Base-by-base conservation (phyloP, 2,329 filamentous ascomycete genomes). In the Gyromitra esculenta region DNA sequence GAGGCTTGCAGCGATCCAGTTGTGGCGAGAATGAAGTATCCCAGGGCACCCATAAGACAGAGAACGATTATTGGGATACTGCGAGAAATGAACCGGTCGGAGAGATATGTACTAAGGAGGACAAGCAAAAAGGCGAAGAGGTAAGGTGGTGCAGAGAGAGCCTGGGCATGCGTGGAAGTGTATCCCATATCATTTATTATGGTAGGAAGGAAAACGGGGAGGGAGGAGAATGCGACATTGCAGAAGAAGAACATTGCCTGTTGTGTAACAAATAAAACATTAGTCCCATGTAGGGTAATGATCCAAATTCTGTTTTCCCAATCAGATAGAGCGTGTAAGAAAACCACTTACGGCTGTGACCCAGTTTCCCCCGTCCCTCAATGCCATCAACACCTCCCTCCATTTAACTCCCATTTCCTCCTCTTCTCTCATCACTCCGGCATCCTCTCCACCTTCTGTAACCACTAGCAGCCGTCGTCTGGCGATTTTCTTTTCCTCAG, bases 71-170 rank as follows among this genome's bases (percentile, higher is more conserved):
- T 87, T 79, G 88, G 86, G 57, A 88, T 81, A 1, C 90, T 90
- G 54, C 91, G 89, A 81, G 91, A 90, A 77, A 88, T 87, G 0
- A 87, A 86, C 13, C 86, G 86, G 83, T 93, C 91, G n/a, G 90
- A 90, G 45, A 92, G 82, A 82, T 86, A 91, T 4, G 89, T 89
- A 0, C 88, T 88, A 8, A 81, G 80, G 75, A 93, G 86, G 57
- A 89, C 91, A 25, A 89, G 83, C 11, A 91, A 79, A 81, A 91
- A 92, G 0, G 90, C 87, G 15, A 91, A 82, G 79, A 93, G 88
- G 82, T 91, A 92, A 0, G 91, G 90, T 0, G 91, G 91, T 0
- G 91, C 90, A 0, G 90, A 90, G 11, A 94, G 86, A 0, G 91
- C 91, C 83, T 94, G 91, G 0, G 91, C 89, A 74, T 89, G 85